Conservation (phyloP, 2,329 filamentous ascomycete species). For the Dichotomopilus funicola region DNA sequence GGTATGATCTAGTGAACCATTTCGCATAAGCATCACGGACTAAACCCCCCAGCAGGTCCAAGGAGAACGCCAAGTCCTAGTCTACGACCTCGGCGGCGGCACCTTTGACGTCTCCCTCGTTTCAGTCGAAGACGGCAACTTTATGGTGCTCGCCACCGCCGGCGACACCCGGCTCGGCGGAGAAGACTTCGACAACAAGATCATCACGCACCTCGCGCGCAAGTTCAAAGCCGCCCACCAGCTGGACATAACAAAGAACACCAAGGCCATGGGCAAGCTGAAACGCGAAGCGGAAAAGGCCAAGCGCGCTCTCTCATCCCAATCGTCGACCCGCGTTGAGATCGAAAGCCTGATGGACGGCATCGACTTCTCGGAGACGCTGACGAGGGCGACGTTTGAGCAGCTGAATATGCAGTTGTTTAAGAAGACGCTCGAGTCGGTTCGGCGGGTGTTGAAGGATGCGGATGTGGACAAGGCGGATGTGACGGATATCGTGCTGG, state of each 20-base stretch:
- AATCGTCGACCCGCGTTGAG: constrained; percentile 89
- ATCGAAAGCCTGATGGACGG: constrained; percentile 98
- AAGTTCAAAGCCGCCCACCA: constrained; percentile 89
- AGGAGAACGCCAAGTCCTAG: constrained; percentile 96
- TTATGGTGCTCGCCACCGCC: constrained; percentile 97
- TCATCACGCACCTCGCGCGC: constrained; percentile 95
- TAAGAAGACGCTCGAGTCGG: constrained; percentile 92
- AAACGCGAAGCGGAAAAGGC: constrained; percentile 99
- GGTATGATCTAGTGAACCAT: too few relatives aligned
- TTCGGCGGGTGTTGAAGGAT: constrained; percentile 92
- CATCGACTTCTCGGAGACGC: constrained; percentile 98
- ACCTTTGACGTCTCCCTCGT: constrained; percentile 98
- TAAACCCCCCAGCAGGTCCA: constrained; percentile 63
- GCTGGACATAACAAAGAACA: constrained; percentile 87
- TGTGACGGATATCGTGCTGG: constrained; percentile 97
- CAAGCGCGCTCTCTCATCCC: constrained; percentile 93
- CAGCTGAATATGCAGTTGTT: constrained; percentile 99
- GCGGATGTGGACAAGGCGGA: constrained; percentile 97
- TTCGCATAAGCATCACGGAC: too few relatives aligned
- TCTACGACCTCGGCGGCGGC: constrained; percentile 98
- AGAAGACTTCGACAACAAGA: constrained; percentile 96
- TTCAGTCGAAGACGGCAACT: constrained; percentile 98
- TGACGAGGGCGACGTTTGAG: constrained; percentile 98
- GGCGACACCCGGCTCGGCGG: constrained; percentile 97
- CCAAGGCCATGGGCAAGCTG: constrained; percentile 98